Evolutionary conservation across 1,284 basidiomycete genomes (phyloP).

Genomic region (Trichosporon coremiiforme): DNA sequence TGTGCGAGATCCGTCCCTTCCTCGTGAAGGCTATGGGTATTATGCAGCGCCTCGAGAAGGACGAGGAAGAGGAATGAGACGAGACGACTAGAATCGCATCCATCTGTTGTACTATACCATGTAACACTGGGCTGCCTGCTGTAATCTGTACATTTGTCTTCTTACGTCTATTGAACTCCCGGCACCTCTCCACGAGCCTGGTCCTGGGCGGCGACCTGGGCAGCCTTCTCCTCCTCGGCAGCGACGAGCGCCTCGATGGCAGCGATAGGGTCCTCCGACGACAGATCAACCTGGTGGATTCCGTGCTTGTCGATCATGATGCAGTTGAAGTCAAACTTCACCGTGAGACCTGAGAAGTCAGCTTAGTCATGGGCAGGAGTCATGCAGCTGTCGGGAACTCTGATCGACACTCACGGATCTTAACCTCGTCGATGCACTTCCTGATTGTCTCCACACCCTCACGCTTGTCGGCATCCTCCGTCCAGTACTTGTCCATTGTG

Average conservation of each 20-base stretch:
- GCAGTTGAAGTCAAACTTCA: constrained; percentile 82
- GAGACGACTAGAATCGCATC: not conserved
- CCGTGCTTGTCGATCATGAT: constrained; percentile 91
- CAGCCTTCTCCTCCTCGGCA: constrained; percentile 32
- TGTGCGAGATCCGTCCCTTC: constrained; percentile 88
- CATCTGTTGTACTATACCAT: constrained; percentile 13
- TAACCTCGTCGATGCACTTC: constrained; percentile 84
- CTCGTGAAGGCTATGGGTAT: constrained; percentile 80
- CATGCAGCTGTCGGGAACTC: too few species aligned
- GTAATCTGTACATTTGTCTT: constrained; percentile 18
- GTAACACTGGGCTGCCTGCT: constrained; percentile 1
- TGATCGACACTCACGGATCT: constrained; percentile 65
- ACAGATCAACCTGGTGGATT: constrained; percentile 69
- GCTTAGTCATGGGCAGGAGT: not conserved
- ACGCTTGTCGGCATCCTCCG: constrained; percentile 59
- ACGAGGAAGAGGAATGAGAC: constrained; percentile 35
- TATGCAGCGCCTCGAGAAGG: constrained; percentile 55
- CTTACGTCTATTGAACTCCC: constrained; percentile 16
- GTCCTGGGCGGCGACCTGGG: not conserved
- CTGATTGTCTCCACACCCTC: constrained; percentile 81
- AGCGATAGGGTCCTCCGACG: constrained; percentile 43
- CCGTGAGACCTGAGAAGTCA: constrained; percentile 62
- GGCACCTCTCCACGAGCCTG: constrained; percentile 17
- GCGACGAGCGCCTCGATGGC: constrained; percentile 37
- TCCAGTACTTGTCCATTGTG: constrained; percentile 80